Evolutionary conservation across 352 stramenopile genomes (phyloP), one percentile per base, ranked within the genome.

Genomic region (Phytophthora citricola): DNA sequence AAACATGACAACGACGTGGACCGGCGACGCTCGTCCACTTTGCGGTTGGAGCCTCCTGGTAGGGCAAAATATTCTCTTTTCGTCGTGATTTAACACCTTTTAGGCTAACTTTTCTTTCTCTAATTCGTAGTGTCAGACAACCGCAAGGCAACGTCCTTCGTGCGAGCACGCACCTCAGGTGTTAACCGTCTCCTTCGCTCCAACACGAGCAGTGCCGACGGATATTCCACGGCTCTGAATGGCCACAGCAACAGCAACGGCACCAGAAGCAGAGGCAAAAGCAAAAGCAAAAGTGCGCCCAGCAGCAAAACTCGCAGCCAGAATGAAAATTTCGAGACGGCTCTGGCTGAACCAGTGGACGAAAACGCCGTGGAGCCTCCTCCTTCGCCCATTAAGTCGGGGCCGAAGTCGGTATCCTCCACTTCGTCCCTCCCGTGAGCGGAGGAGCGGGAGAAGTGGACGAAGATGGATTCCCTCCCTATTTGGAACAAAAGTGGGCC

Each of bases 1-100:
- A 90, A 91, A 59, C 83, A 89, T 41, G 83, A 92, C n/a, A 60
- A 70, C 26, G 84, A 92, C 36, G 17, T 79, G 5, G 84, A 92
- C 20, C 73, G 82, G 1, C 78, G 84, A 20, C 80, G 81, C 20
- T 89, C 84, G 0, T 71, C 76, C 26, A 90, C 81, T 11, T 50
- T 92, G 40, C 53, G 79, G 0, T 69, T 89, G 10, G 83, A 92
- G 50, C 68, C 84, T 17, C 75, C 80, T 22, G 67, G 84, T 92
- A 81, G 51, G 24, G 4, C 24, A 26, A 26, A 26, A 4, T 26
- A 26, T 26, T 26, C 24, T 26, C 24, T 26, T 26, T 26, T 26
- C 4, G 24, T 26, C 24, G 24, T 26, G 24, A 26, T 26, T 49
- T 43, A 12, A 41, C 29, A 43, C n/a, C 26, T 14, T 41, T 39